These are phyloP conservation scores for Trifolium repens DNA, from an alignment of 306 rosid species.

Conservation along the genomic window DNA sequence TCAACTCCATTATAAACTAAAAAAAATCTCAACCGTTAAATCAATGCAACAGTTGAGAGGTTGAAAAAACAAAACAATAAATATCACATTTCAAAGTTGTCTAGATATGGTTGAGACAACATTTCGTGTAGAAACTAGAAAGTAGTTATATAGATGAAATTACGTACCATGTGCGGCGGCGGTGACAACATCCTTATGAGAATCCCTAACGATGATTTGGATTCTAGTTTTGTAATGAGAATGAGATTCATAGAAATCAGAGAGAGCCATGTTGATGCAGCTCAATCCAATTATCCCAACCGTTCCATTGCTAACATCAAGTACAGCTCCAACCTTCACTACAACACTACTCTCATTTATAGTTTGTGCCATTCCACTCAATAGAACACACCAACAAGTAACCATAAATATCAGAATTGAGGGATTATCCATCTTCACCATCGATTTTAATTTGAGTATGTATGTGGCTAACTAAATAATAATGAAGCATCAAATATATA, in stretches of 20 bases:
- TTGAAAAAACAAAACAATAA: no score
- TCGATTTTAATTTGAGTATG: neutral
- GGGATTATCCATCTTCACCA: neutral
- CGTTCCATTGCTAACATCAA: slow-evolving; percentile 18
- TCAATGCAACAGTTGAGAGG: no score
- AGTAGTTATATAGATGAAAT: no score
- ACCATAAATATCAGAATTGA: neutral
- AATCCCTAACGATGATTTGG: slow-evolving; percentile 27
- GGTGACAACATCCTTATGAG: slow-evolving; percentile 15
- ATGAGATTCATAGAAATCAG: slow-evolving; percentile 42
- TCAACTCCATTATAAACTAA: no score
- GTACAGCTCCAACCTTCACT: slow-evolving; percentile 51
- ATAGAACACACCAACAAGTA: neutral
- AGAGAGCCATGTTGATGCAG: slow-evolving; percentile 46
- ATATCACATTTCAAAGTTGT: no score
- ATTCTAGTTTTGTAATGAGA: slow-evolving; percentile 43
- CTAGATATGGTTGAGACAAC: no score
- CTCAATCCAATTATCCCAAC: slow-evolving; percentile 44
- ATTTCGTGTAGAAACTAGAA: no score
- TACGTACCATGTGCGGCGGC: slow-evolving; percentile 47
- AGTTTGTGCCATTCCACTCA: neutral
- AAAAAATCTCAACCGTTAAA: no score
- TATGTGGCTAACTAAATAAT: no score
- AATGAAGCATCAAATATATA: no score
- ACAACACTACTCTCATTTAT: neutral